Evolutionary conservation across 1,284 basidiomycete species (phyloP), one percentile per base, ranked within the genome.

Genomic region (Ustilago curta): DNA sequence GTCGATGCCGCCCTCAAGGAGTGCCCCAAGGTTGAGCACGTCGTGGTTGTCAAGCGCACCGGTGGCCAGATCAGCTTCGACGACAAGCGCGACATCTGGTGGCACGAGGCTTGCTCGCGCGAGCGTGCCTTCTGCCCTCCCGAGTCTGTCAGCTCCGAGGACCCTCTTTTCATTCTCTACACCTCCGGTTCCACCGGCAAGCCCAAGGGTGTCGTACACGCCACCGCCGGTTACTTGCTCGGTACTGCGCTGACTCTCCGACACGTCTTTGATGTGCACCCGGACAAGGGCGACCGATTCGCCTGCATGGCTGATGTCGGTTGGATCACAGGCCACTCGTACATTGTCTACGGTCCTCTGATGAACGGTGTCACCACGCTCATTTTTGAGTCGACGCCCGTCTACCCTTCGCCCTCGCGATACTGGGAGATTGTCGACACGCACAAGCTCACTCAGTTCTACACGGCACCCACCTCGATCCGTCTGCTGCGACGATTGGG

Each of bases 231-330:
- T 32, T 97, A 96, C 87, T 89, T 96, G 59, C 92, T 97, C 52
- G 90, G 94, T 77, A 93, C 93, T 1, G 91, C 93, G 1, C 85
- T 97, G 61, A 94, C 94, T n/a, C 90, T 95, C 86, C 97, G 97
- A 87, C 93, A 93, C 86, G 93, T 97, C 72, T 99, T 98, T 82
- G 97, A 99, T 85, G 90, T 97, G 31, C 97, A 99, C 71, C 76
- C 78, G 92, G 95, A 80, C 60, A 78, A 65, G 25, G 76, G 85
- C 37, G 86, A 87, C 73, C 81, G 82, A 77, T 98, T 96, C 85
- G 96, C 92, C 6, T 99, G 97, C 88, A 96, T 98, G 95, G 96
- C 96, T 71, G 96, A 99, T 85, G 90, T 99, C 62, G 96, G 96
- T 81, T 99, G 96, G 96, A 97, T 99, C 87, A 99, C 96, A 4